phyloP scores from a whole-genome alignment of 495 filamentous ascomycete genomes.

The Chaetomidium leptoderma region DNA sequence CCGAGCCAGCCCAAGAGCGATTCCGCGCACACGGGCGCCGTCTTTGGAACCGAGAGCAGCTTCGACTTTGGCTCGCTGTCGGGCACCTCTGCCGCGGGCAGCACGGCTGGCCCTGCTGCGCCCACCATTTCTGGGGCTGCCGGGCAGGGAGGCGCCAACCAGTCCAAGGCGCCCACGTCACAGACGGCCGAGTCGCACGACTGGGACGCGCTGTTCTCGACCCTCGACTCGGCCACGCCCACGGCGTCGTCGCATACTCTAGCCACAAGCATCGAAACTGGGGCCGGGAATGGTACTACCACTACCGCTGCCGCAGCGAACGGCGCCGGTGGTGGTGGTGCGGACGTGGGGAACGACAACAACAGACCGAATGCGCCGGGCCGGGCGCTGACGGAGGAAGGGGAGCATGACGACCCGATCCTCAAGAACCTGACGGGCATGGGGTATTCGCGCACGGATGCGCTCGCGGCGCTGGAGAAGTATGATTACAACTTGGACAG shows the following conservation, averaged over 20 bases:
- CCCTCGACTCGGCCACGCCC: slow-evolving; percentile 51
- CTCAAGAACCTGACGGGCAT: slow-evolving; percentile 85
- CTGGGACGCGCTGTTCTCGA: slow-evolving; percentile 93
- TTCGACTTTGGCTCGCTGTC: slow-evolving; percentile 46
- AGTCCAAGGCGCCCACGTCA: slow-evolving; percentile 1
- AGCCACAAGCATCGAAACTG: background rate
- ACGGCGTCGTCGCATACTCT: slow-evolving; percentile 26
- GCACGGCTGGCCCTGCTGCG: slow-evolving; percentile 53
- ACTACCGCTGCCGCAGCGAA: slow-evolving; percentile 32
- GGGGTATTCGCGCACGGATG: slow-evolving; percentile 78
- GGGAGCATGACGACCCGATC: slow-evolving; percentile 84
- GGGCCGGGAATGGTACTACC: slow-evolving; percentile 7
- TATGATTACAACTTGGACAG: slow-evolving; percentile 93
- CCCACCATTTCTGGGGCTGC: slow-evolving; percentile 24
- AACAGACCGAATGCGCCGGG: slow-evolving; percentile 43
- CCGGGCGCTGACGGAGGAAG: slow-evolving; percentile 66
- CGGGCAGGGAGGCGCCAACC: background rate
- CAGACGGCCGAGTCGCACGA: slow-evolving; percentile 57
- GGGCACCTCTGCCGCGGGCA: slow-evolving; percentile 43
- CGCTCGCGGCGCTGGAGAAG: slow-evolving; percentile 83
- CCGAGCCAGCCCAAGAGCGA: slow-evolving; percentile 51
- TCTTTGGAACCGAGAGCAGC: slow-evolving; percentile 45
- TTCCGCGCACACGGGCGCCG: slow-evolving; percentile 33
- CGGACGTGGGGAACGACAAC: background rate
- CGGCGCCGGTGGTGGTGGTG: background rate